phyloP scores from a whole-genome alignment of 345 rosid species.

The Corchorus olitorius region DNA sequence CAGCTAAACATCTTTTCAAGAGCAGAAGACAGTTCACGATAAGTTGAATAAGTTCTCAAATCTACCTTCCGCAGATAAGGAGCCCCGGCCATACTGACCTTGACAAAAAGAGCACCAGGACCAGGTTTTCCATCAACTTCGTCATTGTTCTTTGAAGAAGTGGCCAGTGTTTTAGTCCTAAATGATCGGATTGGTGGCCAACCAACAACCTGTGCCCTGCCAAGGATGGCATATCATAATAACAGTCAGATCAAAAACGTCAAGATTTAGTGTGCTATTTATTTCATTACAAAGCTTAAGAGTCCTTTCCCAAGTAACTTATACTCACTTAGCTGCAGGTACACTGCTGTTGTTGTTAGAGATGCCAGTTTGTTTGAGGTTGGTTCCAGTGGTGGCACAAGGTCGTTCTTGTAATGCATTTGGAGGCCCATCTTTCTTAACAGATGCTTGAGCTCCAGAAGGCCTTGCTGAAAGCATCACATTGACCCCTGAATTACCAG shows the following conservation, averaged over 20 bases:
- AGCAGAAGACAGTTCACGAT: slow-evolving; percentile 72
- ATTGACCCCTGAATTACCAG: slow-evolving; percentile 53
- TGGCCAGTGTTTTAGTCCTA: slow-evolving; percentile 74
- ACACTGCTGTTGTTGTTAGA: slow-evolving; percentile 52
- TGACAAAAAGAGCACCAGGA: slow-evolving; percentile 64
- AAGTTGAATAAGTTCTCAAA: slow-evolving; percentile 66
- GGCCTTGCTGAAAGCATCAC: slow-evolving; percentile 45
- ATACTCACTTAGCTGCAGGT: slow-evolving; percentile 79
- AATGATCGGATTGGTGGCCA: slow-evolving; percentile 93
- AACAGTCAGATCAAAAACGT: neutral
- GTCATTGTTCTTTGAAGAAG: slow-evolving; percentile 70
- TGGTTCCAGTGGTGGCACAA: slow-evolving; percentile 25
- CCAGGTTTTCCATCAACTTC: slow-evolving; percentile 91
- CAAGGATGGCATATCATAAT: slow-evolving; percentile 23
- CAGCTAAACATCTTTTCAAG: slow-evolving; percentile 96
- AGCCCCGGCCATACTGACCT: slow-evolving; percentile 98
- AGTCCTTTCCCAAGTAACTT: neutral
- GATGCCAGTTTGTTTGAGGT: slow-evolving; percentile 31
- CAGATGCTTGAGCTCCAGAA: slow-evolving; percentile 39
- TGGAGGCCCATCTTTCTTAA: slow-evolving; percentile 47
- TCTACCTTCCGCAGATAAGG: slow-evolving; percentile 92
- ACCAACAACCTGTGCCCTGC: slow-evolving; percentile 91
- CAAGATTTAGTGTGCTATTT: neutral
- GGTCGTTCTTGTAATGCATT: slow-evolving; percentile 44
- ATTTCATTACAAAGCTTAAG: neutral